Percentiles rank a stretch among this genome's conserved stretches.
Conservation (phyloP, 163 green algal species). For the Trebouxiophyceae sp. region DNA sequence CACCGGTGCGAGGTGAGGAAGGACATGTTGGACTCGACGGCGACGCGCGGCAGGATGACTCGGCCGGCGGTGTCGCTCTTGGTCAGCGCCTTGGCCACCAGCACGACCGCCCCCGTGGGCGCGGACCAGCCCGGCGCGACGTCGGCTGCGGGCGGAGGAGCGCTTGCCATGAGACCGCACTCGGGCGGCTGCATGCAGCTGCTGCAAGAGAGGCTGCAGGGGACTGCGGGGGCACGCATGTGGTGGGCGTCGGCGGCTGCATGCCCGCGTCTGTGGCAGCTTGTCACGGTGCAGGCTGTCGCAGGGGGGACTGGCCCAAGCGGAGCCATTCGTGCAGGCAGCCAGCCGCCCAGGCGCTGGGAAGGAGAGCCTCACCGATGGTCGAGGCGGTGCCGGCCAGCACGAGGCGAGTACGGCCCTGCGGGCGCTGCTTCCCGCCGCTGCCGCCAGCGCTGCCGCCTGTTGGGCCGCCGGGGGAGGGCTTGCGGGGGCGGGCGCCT, state of each 20-base stretch:
- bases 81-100: constrained; percentile 70
- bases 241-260: too few species aligned
- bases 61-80: constrained; percentile 54
- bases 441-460: too few species aligned
- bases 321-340: too few species aligned
- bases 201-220: too few species aligned
- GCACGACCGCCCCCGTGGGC: constrained; percentile 15
- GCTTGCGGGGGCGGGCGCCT: not conserved
- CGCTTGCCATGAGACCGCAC: too few species aligned
- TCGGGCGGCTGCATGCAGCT: too few species aligned
- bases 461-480: too few species aligned
- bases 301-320: too few species aligned
- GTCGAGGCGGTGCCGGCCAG: not conserved
- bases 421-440: not conserved
- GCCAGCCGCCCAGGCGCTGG: too few species aligned
- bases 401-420: not conserved
- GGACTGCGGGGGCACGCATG: too few species aligned
- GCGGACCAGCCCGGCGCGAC: not conserved
- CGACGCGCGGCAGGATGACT: constrained; percentile 64
- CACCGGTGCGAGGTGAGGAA: constrained; percentile 43
- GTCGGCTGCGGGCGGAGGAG: not conserved
- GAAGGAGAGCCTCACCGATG: not conserved
- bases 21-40: constrained; percentile 62
- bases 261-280: too few species aligned
- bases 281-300: too few species aligned